A percentile compares a stretch with the other conserved stretches of the same genome.
Evolutionary conservation across 176 grass and related monocot genomes (phyloP).

Genomic region (Zea mays): Zm-B73-REFERENCE-NAM-5.0 NC_050099.1:244684001-244684500

Average conservation of each 20-base stretch:
- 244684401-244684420: conserved; percentile 40
- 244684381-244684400: conserved; percentile 40
- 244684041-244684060: not conserved
- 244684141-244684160: not conserved
- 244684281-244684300: conserved; percentile 72
- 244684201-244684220: not conserved
- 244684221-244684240: not conserved
- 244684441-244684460: conserved; percentile 13
- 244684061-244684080: not conserved
- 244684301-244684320: conserved; percentile 72
- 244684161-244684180: not conserved
- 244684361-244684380: conserved; percentile 49
- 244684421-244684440: conserved; percentile 32
- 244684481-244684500: conserved; percentile 29
- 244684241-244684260: not conserved
- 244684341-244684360: conserved; percentile 78
- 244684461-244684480: not conserved
- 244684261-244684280: conserved; percentile 38
- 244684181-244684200: not conserved
- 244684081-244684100: not conserved
- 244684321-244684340: conserved; percentile 72
- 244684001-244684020: conserved; percentile 3
- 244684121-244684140: not conserved
- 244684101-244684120: conserved; percentile 16
- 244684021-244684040: conserved; percentile 7